Evolutionary conservation across 208 protist genomes (phyloP).

Genomic region (Acanthamoeba lenticulata): DNA sequence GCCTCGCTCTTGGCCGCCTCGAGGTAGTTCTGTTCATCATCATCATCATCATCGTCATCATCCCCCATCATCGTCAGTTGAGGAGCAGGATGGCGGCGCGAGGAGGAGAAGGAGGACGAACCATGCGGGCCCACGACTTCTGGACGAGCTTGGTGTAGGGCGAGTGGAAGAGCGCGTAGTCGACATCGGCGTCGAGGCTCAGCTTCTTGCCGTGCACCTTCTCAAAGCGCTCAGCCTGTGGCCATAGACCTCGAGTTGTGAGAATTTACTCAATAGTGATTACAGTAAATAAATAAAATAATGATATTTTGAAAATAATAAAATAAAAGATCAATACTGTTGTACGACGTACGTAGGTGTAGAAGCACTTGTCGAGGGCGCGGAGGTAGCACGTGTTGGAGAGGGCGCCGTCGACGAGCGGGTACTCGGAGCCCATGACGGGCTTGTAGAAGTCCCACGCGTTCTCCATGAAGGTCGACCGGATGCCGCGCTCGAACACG

Average conservation of each 20-base stretch:
- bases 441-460: slow-evolving; percentile 95
- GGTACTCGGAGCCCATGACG: slow-evolving; percentile 89
- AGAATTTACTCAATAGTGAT: no score
- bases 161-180: slow-evolving; percentile 89
- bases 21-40: slow-evolving; percentile 5
- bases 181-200: slow-evolving; percentile 53
- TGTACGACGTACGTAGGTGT: slow-evolving; percentile 69
- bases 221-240: not conserved
- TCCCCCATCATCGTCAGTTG: no score
- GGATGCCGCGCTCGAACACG: slow-evolving; percentile 81
- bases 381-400: slow-evolving; percentile 90
- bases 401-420: slow-evolving; percentile 89
- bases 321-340: not conserved
- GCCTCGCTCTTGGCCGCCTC: not conserved
- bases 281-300: no score
- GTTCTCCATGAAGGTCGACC: slow-evolving; percentile 86
- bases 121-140: slow-evolving; percentile 88
- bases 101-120: slow-evolving; percentile 74
- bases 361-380: slow-evolving; percentile 90
- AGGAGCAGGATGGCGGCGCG: not conserved
- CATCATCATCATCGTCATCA: not conserved
- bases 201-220: slow-evolving; percentile 59
- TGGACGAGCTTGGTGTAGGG: slow-evolving; percentile 93
- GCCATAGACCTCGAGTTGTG: no score
- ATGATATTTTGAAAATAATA: not conserved